phyloP scores from a whole-genome alignment of 1,284 basidiomycete genomes.

The Leucoagaricus sp. region DNA sequence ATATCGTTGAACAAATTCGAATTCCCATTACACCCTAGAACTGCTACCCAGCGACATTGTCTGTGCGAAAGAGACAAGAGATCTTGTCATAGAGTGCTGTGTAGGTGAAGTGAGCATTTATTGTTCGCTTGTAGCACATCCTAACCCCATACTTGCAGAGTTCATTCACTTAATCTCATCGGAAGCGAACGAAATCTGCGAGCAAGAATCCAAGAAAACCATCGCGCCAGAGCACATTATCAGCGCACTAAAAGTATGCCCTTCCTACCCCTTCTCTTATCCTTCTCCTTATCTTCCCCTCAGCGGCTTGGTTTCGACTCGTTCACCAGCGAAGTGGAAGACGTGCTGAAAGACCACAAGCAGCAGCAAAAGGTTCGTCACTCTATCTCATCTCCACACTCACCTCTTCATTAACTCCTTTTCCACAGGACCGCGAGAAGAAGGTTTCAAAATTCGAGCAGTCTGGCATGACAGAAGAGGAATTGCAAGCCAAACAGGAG shows the following conservation, averaged over 20 bases:
- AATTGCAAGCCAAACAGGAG: slow-evolving; percentile 88
- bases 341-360: slow-evolving; percentile 93
- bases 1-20: slow-evolving; percentile 11
- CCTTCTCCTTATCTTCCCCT: slow-evolving; percentile 10
- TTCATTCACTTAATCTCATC: slow-evolving; percentile 98
- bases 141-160: slow-evolving; percentile 53
- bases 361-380: slow-evolving; percentile 82
- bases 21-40: slow-evolving; percentile 52
- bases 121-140: slow-evolving; percentile 1
- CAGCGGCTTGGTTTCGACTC: slow-evolving; percentile 89
- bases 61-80: slow-evolving; percentile 94
- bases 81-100: slow-evolving; percentile 97
- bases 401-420: slow-evolving; percentile 15
- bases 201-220: slow-evolving; percentile 98
- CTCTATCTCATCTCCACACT: slow-evolving; percentile 5
- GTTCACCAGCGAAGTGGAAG: slow-evolving; percentile 87
- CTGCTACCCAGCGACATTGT: slow-evolving; percentile 87
- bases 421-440: slow-evolving; percentile 76
- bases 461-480: slow-evolving; percentile 90
- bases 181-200: slow-evolving; percentile 97
- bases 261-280: not conserved
- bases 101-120: slow-evolving; percentile 71
- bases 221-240: slow-evolving; percentile 99
- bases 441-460: slow-evolving; percentile 89
- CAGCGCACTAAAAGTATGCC: slow-evolving; percentile 80